Evolutionary conservation across 2,329 filamentous ascomycete species (phyloP).

Genomic region (Sporothrix brunneoviolacea): DNA sequence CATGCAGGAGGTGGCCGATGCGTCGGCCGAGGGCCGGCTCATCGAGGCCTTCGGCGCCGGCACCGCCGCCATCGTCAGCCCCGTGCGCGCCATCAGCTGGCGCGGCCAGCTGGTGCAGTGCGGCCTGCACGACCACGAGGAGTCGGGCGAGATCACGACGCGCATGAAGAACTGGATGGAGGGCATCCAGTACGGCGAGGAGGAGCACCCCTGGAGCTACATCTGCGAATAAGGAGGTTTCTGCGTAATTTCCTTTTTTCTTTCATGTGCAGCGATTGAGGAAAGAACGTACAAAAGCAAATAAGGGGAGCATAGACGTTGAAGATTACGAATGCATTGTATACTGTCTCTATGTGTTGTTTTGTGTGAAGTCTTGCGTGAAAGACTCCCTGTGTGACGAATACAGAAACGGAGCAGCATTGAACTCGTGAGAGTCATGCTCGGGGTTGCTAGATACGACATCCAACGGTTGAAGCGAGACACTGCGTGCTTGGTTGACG

Average conservation of each 20-base stretch:
- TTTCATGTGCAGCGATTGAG: no score
- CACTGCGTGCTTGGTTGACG: no score
- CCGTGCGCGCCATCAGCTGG: constrained; percentile 85
- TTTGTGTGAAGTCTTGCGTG: no score
- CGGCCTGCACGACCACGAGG: constrained; percentile 70
- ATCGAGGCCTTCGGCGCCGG: constrained; percentile 91
- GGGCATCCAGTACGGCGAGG: constrained; percentile 88
- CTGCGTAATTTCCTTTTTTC: not conserved
- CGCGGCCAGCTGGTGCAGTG: constrained; percentile 75
- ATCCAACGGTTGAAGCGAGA: no score
- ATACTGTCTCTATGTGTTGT: no score
- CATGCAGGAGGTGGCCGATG: constrained; percentile 78
- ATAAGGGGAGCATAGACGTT: no score
- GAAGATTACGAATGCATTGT: no score
- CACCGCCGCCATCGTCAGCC: constrained; percentile 89
- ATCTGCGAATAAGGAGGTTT: constrained; percentile 26
- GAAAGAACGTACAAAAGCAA: no score
- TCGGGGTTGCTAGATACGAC: no score
- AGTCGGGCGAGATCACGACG: constrained; percentile 79
- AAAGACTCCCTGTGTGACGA: no score
- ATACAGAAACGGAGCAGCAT: no score
- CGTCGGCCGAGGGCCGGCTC: constrained; percentile 74
- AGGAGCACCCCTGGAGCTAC: constrained; percentile 86
- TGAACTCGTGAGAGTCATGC: no score
- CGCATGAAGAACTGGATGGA: constrained; percentile 97